Evolutionary conservation across 2,329 filamentous ascomycete species (phyloP), one percentile per base, ranked within the genome.

Genomic region (Colletotrichum cuscutae): DNA sequence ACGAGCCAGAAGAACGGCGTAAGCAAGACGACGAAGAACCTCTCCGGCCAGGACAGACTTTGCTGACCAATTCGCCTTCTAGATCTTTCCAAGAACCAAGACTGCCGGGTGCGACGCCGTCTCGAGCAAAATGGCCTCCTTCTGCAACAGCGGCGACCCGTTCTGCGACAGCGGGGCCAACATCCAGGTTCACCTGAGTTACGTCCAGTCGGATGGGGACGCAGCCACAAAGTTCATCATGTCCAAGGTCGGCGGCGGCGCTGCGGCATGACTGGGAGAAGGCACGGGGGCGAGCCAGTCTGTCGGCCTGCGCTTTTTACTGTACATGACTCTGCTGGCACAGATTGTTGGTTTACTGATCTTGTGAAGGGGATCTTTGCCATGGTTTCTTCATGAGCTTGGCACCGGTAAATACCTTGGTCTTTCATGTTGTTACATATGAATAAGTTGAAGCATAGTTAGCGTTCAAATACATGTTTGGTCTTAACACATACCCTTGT

Each of bases 121-220:
- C 67, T 75, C 76, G 68, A 73, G 78, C 74, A 79, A 80, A 49
- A 75, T 85, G 60, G 77, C 80, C 42, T 84, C 83, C 2, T 84
- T 80, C 75, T 85, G 83, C 77, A 83, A 85, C 75, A 79, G 74
- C 0, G 83, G 83, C 58, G 85, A 86, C 73, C 72, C 77, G 5
- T 85, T 82, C 77, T 85, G 83, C 74, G 83, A 82, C 76, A 8
- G 46, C 12, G 84, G 84, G 60, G 61, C 61, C 61, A 62, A 72
- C 66, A 7, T 56, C 4, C 70, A 73, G 5, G 80, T 82, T 1
- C 84, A 84, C 67, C 75, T 79, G 22, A 68, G 73, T 26, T 86
- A 86, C 73, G 73, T 84, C 4, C 22, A 71, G 8, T 78, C 75
- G 30, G 84, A 84, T 68, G 79, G 79, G n/a, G 75, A 77, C 15